Base-by-base conservation (phyloP, 2,329 filamentous ascomycete genomes). In the Paraphoma chrysanthemicola region DNA sequence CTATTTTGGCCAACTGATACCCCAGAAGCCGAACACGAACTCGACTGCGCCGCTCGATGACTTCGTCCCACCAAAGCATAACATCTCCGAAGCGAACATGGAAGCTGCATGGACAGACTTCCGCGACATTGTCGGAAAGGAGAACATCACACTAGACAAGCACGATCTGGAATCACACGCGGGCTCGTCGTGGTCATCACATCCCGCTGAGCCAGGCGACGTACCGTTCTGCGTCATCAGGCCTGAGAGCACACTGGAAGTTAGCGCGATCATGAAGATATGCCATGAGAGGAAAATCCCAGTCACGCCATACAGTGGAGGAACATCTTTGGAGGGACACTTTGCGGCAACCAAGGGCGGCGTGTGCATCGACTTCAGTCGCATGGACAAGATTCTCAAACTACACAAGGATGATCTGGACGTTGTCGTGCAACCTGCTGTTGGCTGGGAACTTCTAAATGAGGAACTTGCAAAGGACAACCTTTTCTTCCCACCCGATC, bases 401-500 rank as follows among this genome's bases (percentile, higher is more conserved):
- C 79, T 97, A 65, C 90, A 97, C 79, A 88, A 90, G 77, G 87
- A 89, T 66, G 57, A 89, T 76, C 54, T 87, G 72, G 72, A 88
- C 79, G 80, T 88, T 70, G 75, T 88, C 71, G 70, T 83, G 48
- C 66, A 89, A 74, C 55, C 86, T 60, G 93, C 91, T 2, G 86
- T 97, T 9, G 91, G 92, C 11, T 97, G 93, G 93, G 91, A 97
- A 78, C 74, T 84, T 8, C 81, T 97, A 39, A 97, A 97, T 72
- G 91, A 95, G 69, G 83, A 89, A 60, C 83, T 97, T 6, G 82
- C 87, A 47, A 82, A 92, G 57, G 67, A 78, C 28, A 90, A 90
- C 29, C 84, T 97, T 3, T 96, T 97, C 82, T 97, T 97, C 79
- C 93, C 93, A 18, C 93, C 92, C 0, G 93, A 97, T 75, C 93